Base-by-base conservation (phyloP, 192 early-diverging fungal genomes). In the Blastocladiella britannica region DNA sequence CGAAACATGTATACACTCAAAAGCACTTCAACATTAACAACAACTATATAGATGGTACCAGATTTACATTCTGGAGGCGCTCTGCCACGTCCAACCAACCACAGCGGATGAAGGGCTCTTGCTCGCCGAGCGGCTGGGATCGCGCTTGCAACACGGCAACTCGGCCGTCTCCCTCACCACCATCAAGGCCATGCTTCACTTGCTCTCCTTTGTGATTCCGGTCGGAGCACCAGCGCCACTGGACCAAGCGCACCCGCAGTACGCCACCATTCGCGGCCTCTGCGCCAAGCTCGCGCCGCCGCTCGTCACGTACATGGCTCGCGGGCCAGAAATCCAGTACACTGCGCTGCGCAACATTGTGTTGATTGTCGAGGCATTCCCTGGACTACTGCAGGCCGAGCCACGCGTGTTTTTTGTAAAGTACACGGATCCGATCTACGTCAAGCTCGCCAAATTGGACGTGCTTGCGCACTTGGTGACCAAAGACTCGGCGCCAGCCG, bases 331-430 rank as follows among this genome's bases (percentile, higher is more conserved):
- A 70, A 87, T 98, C 30, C 95, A 98, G 65, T 98, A 92, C 67
- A 89, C 97, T 12, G 85, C 91, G 8, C 76, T 98, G 60, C 80
- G 93, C 53, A 98, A 98, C 69, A 98, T 95, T 62, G 78, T 89
- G 37, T 73, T 98, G 20, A 81, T 98, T 51, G 80, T 98, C 54
- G 90, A 98, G 70, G 72, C 78, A 58, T 78, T 85, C 62, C 91
- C 91, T 3, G 86, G 88, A 8, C 75, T 95, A 24, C 72, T 98
- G 53, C 82, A 82, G 54, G 85, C 86, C 58, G 91, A 98, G 67
- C 81, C 95, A 65, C 89, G 91, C 58, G 88, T 90, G n/a, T 98
- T 98, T 69, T 98, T 95, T 65, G 95, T 92, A 81, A 97, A 98
- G 67, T 97, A 95, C 73, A 89, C 93, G 67, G 95, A 98, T 67